A percentile compares a stretch with the other conserved stretches of the same genome.
Evolutionary conservation across 129 eudicot species (phyloP).

Genomic region (Artemisia argyi): DNA sequence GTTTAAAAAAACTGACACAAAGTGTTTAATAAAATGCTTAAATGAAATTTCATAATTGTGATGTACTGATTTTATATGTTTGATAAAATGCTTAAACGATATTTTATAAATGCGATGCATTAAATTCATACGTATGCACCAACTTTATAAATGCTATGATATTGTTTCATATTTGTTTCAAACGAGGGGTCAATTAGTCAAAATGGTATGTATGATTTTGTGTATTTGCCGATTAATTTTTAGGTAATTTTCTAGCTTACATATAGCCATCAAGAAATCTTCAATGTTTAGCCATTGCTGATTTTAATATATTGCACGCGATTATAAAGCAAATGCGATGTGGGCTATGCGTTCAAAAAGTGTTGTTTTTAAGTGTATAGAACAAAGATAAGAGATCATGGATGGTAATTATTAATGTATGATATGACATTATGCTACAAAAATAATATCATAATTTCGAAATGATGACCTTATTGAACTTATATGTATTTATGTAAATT

Average conservation of each 20-base stretch:
- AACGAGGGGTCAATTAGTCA: constrained; percentile 23
- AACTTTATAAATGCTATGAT: no score
- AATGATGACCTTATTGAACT: constrained; percentile 18
- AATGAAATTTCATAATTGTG: no score
- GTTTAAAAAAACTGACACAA: no score
- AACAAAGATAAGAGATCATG: constrained; percentile 33
- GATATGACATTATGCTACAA: constrained; percentile 1
- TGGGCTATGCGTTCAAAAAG: constrained; percentile 79
- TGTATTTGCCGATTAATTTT: constrained; percentile 89
- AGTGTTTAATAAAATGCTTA: no score
- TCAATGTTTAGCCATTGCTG: background rate
- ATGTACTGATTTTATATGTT: no score
- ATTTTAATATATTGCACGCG: constrained; percentile 10
- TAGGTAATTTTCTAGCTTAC: constrained; percentile 45
- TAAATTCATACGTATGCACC: no score
- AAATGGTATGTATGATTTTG: constrained; percentile 85
- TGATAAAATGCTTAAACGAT: no score
- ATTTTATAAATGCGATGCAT: no score
- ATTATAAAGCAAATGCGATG: constrained; percentile 87
- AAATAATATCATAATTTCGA: background rate
- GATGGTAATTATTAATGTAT: constrained; percentile 14
- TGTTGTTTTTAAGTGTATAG: constrained; percentile 64
- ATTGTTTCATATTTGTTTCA: no score
- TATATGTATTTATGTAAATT: constrained; percentile 8
- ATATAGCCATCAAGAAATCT: background rate